Evolutionary conservation across 2,329 filamentous ascomycete species (phyloP), one percentile per base, ranked within the genome.

Genomic region (Colletotrichum melonis): DNA sequence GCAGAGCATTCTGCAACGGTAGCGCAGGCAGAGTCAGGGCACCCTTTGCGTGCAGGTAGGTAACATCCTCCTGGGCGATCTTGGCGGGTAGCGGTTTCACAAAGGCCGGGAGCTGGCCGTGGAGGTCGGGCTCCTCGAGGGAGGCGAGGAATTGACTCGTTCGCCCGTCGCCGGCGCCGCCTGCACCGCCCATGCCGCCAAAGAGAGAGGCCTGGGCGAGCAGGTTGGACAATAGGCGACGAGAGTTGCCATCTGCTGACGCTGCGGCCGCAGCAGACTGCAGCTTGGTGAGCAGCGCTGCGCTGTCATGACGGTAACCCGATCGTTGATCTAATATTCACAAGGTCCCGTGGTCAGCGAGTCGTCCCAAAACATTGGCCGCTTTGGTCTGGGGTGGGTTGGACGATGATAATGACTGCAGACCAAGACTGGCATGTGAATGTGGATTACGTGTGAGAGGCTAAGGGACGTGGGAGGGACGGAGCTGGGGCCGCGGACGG

Each of bases 21-120:
- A 88, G 82, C 54, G 89, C 87, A 2, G 96, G 96, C 54, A 98
- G 89, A 1, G 91, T 91, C 76, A 98, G 85, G 1, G 95, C 95
- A 5, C 95, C 95, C 86, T 98, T 98, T 80, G 92, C 90, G 74
- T 92, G 89, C 69, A 98, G 88, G 81, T 97, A 98, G 69, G 92
- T 89, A 74, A 97, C 90, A 84, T 98, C 95, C 77, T 97, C 95
- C 16, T 90, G 87, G 6, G 93, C 91, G 77, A 98, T 93, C 79
- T 92, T 93, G 56, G 89, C 83, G 1, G 95, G 95, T 7, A 98
- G 86, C 28, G 94, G 92, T 78, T 94, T 94, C 79, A 98, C 91
- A 79, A 95, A 98, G 38, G 84, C 83, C 49, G 91, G 91, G 26
- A 92, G 83, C 69, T 91, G 86, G 42, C 86, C 76, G 52, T 77